Base-by-base conservation (phyloP, 2,329 filamentous ascomycete species). In the Apiospora malaysiana region DNA sequence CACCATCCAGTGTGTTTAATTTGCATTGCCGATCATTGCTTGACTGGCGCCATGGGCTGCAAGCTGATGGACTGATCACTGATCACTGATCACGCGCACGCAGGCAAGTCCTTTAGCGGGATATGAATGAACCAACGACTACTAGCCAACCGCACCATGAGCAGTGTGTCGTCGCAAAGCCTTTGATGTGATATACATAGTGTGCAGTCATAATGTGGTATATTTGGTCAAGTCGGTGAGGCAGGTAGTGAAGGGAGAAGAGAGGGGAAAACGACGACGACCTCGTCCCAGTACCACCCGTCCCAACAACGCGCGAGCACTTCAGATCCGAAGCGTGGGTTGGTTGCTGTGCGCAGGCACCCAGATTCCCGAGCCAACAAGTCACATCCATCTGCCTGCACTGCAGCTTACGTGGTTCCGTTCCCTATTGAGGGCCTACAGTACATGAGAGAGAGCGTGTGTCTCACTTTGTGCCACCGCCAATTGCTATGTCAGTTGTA, bases 21-120 rank as follows among this genome's bases (percentile, higher is more conserved):
- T 70, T 63, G 70, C 70, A 71, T 71, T 69, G 70, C 43, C 68
- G 70, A 71, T 71, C 70, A 47, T 46, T 71, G 68, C 70, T 45
- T n/a, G 23, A 67, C 46, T 63, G 56, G 56, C 56, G 67, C 23
- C 23, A 67, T 45, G 10, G 32, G 42, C 42, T 47, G 66, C 66
- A 67, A 47, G 66, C 27, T 67, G 42, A 67, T 45, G 45, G 45
- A 47, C 66, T 67, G 66, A 67, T 43, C 37, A 59, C 56, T 59
- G 51, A 59, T 59, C 51, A 59, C 51, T 59, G 51, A 59, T 59
- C 51, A 59, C 51, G 40, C 56, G 32, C 56, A 40, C 56, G 51
- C 27, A 32, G 18, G 32, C 56, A 63, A 63, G n/a, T 32, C 40
- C 56, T 27, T 63, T 63, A 63, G 56, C 56, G 56, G 56, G 21